Conservation (phyloP, 2,329 filamentous ascomycete species). For the Dactylellina haptotyla region DNA sequence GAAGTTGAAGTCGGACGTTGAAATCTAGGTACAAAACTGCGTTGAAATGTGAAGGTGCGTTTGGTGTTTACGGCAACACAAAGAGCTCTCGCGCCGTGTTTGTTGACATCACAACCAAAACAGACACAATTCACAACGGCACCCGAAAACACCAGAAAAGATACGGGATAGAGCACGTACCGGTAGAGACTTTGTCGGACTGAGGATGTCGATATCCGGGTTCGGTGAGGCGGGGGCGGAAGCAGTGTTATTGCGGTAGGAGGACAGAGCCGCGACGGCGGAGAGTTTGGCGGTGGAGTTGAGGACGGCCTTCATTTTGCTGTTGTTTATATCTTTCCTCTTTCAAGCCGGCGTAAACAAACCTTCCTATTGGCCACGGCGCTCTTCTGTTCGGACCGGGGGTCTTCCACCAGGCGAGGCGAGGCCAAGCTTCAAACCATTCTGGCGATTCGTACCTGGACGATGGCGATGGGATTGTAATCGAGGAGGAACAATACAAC, state of each 20-base stretch:
- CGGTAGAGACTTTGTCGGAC: background rate
- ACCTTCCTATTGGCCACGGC: conserved; percentile 32
- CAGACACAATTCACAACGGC: background rate
- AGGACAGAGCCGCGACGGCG: conserved; percentile 36
- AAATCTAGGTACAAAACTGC: too few relatives aligned
- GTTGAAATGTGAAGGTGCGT: too few relatives aligned
- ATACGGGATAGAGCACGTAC: conserved; percentile 5
- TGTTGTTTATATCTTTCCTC: conserved; percentile 47
- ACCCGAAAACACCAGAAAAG: background rate
- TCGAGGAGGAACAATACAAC: background rate
- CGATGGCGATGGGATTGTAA: background rate
- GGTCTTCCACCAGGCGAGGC: background rate
- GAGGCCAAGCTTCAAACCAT: too few relatives aligned
- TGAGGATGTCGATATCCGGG: background rate
- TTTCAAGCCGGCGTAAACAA: conserved; percentile 43
- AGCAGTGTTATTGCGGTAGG: conserved; percentile 13
- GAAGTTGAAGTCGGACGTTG: conserved; percentile 15
- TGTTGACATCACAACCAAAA: conserved; percentile 3
- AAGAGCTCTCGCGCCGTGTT: conserved; percentile 19
- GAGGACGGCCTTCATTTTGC: conserved; percentile 28
- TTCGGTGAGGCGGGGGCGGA: conserved; percentile 5
- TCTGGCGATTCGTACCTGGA: too few relatives aligned
- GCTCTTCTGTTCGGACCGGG: background rate
- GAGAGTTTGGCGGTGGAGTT: conserved; percentile 24
- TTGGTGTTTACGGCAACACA: conserved; percentile 35